These are phyloP conservation scores for Phyllostachys edulis DNA, from an alignment of 176 grass and related monocot genomes.

Conservation along the genomic window DNA sequence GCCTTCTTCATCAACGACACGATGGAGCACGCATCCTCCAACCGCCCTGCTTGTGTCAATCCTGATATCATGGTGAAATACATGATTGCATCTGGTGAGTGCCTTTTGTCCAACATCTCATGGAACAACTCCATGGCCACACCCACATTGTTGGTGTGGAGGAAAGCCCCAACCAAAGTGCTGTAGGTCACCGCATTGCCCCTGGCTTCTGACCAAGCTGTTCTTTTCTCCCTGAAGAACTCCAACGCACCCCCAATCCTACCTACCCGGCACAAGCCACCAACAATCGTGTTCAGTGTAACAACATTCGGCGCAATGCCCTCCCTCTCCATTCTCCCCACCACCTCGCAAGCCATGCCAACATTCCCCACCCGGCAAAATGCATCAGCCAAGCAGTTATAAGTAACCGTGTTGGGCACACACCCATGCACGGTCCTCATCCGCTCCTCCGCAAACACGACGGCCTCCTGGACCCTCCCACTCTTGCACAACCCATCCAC, in stretches of 20 bases:
- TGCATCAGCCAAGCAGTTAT: conserved; percentile 63
- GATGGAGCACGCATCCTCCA: conserved; percentile 59
- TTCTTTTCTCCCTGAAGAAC: conserved; percentile 65
- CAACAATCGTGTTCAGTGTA: conserved; percentile 57
- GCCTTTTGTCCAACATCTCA: conserved; percentile 55
- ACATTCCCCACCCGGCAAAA: conserved; percentile 50
- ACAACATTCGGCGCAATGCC: conserved; percentile 35
- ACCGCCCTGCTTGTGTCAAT: conserved; percentile 51
- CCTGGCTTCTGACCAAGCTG: conserved; percentile 45
- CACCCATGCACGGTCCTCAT: conserved; percentile 40
- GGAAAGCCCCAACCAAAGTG: conserved; percentile 69
- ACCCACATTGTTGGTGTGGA: conserved; percentile 60
- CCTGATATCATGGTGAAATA: conserved; percentile 84
- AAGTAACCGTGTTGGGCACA: conserved; percentile 41
- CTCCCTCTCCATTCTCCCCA: conserved; percentile 53
- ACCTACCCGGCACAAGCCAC: conserved; percentile 52
- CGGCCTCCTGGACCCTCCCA: conserved; percentile 42
- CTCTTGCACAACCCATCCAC: conserved; percentile 61
- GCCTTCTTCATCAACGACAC: conserved; percentile 50
- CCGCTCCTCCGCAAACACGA: conserved; percentile 41
- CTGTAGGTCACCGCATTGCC: conserved; percentile 55
- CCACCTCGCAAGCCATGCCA: conserved; percentile 37
- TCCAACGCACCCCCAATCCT: conserved; percentile 51
- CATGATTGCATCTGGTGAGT: conserved; percentile 49
- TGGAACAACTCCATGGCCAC: conserved; percentile 66